These are phyloP conservation scores for Penicillium sp. DNA, from an alignment of 2,329 filamentous ascomycete species.

Conservation along the genomic window DNA sequence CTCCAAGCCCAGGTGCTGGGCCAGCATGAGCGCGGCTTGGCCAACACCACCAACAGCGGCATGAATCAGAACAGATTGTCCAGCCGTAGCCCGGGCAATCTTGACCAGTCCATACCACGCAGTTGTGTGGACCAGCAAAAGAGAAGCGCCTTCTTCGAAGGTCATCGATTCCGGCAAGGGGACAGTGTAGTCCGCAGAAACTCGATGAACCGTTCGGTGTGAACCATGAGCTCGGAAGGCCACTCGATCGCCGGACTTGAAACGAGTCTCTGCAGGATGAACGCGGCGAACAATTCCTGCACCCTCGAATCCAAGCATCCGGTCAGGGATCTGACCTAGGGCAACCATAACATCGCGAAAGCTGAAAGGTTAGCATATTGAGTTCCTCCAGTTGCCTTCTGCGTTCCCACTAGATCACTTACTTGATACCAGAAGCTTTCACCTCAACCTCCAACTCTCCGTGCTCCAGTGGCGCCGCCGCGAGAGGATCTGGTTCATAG, in stretches of 20 bases:
- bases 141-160: slow-evolving; percentile 9
- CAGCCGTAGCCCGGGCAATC: slow-evolving; percentile 9
- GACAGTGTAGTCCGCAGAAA: not conserved
- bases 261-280: no score
- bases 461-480: no score
- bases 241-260: not conserved
- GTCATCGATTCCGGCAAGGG: not conserved
- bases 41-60: slow-evolving; percentile 24
- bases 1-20: slow-evolving; percentile 14
- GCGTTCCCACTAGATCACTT: not conserved
- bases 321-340: slow-evolving; percentile 2
- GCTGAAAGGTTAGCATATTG: slow-evolving; percentile 19
- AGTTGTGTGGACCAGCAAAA: slow-evolving; percentile 6
- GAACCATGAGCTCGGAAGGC: not conserved
- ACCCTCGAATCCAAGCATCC: slow-evolving; percentile 2
- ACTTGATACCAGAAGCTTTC: not conserved
- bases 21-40: slow-evolving; percentile 19
- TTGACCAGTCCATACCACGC: slow-evolving; percentile 9
- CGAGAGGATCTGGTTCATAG: not conserved
- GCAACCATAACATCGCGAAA: slow-evolving; percentile 31
- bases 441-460: slow-evolving; percentile 9
- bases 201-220: not conserved
- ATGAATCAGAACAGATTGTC: slow-evolving; percentile 27
- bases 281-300: slow-evolving; percentile 4
- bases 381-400: not conserved